phyloP scores from a whole-genome alignment of 1,284 basidiomycete genomes.

The Chiua sp. region DNA sequence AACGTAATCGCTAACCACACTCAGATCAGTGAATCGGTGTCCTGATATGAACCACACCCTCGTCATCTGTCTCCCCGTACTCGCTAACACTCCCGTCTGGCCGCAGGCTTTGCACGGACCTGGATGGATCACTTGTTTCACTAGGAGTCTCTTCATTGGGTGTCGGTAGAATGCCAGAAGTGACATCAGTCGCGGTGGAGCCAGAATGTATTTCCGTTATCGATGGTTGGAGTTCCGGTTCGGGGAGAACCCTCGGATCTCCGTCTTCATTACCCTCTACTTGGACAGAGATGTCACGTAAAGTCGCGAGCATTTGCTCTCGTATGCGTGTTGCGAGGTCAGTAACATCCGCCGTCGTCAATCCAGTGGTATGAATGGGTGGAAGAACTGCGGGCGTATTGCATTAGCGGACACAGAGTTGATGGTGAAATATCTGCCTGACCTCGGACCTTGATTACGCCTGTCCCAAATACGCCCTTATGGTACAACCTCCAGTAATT shows the following conservation, averaged over 20 bases:
- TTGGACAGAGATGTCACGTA: conserved; percentile 69
- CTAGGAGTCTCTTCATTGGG: conserved; percentile 36
- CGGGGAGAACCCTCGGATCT: conserved; percentile 21
- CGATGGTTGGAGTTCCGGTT: conserved; percentile 14
- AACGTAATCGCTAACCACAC: conserved; percentile 9
- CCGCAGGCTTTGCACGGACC: conserved; percentile 39
- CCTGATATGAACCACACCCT: conserved; percentile 78
- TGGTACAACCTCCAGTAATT: conserved; percentile 92
- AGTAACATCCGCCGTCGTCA: conserved; percentile 69
- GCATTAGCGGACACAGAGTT: conserved; percentile 6
- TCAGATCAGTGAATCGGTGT: conserved; percentile 46
- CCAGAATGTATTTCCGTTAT: conserved; percentile 2
- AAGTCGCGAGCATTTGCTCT: conserved; percentile 71
- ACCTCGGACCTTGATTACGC: conserved; percentile 86
- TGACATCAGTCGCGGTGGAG: conserved; percentile 1
- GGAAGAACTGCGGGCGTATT: conserved; percentile 64
- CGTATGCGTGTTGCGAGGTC: conserved; percentile 68
- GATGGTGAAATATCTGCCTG: conserved; percentile 35
- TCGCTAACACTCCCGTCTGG: conserved; percentile 50
- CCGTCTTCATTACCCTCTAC: conserved; percentile 35
- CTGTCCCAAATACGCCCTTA: conserved; percentile 78
- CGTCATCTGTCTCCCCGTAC: conserved; percentile 77
- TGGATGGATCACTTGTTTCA: conserved; percentile 28
- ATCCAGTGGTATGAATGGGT: conserved; percentile 73
- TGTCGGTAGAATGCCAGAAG: conserved; percentile 22